phyloP scores from a whole-genome alignment of 2,329 filamentous ascomycete genomes.

The Colletotrichum trifolii region DNA sequence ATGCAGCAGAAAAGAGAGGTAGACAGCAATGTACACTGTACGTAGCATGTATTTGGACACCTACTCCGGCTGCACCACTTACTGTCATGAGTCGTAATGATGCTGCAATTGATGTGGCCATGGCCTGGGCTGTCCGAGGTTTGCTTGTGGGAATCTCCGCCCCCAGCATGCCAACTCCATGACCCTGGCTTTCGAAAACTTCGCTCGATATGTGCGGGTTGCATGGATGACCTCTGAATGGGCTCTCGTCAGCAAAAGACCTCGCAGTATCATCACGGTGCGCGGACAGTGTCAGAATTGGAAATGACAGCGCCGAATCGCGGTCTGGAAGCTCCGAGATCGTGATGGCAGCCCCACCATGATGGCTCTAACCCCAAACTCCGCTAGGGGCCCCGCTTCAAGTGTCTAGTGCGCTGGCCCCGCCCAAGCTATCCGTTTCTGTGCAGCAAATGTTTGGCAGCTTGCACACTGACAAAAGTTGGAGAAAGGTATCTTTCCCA shows the following conservation, averaged over 20 bases:
- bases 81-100: constrained; percentile 7
- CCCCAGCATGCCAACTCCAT: constrained; percentile 14
- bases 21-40: too few species aligned
- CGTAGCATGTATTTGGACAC: too few species aligned
- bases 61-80: too few species aligned
- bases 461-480: neutral
- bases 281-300: neutral
- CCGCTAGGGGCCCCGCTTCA: constrained; percentile 8
- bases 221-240: neutral
- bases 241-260: neutral
- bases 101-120: constrained; percentile 7
- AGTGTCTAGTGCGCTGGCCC: constrained; percentile 10
- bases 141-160: constrained; percentile 1
- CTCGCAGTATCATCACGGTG: constrained; percentile 19
- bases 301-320: constrained; percentile 9
- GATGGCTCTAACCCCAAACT: constrained; percentile 13
- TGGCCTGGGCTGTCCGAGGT: neutral
- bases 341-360: constrained; percentile 27
- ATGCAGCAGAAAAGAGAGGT: too few species aligned
- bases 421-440: constrained; percentile 33
- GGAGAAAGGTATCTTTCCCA: constrained; percentile 23
- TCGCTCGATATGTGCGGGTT: constrained; percentile 5
- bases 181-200: neutral
- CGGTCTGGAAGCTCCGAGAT: constrained; percentile 32
- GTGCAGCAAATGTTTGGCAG: constrained; percentile 9